phyloP scores from a whole-genome alignment of 495 filamentous ascomycete genomes.

The Haplographium delicatum region DNA sequence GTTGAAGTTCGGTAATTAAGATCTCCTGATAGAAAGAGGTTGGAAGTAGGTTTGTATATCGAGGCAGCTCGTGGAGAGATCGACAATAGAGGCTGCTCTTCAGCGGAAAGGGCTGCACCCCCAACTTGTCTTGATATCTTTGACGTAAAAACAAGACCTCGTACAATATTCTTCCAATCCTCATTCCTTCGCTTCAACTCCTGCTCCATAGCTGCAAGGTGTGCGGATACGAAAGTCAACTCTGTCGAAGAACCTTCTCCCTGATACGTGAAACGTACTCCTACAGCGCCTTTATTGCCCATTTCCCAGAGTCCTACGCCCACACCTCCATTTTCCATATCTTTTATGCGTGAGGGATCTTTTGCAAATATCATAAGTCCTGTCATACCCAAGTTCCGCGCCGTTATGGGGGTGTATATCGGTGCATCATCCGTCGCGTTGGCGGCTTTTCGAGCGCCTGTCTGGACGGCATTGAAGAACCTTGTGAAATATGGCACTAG shows the following conservation, averaged over 20 bases:
- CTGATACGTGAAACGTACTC: constrained; percentile 58
- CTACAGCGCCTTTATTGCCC: constrained; percentile 94
- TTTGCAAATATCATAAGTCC: constrained; percentile 77
- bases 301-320: constrained; percentile 79
- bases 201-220: constrained; percentile 81
- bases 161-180: constrained; percentile 80
- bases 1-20: constrained; percentile 86
- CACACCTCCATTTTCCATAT: constrained; percentile 64
- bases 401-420: constrained; percentile 43
- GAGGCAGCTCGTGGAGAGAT: constrained; percentile 24
- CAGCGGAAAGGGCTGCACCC: constrained; percentile 12
- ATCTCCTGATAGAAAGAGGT: constrained; percentile 84
- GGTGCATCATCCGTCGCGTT: constrained; percentile 4
- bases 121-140: constrained; percentile 1
- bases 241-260: constrained; percentile 35
- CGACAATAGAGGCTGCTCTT: constrained; percentile 21
- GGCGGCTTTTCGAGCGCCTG: constrained; percentile 44
- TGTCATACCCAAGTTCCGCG: constrained; percentile 81
- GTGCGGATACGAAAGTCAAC: constrained; percentile 82
- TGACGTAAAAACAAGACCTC: constrained; percentile 64
- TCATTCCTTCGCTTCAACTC: constrained; percentile 64
- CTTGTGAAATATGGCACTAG: constrained; percentile 69
- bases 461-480: constrained; percentile 62
- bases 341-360: constrained; percentile 46
- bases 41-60: constrained; percentile 68